Evolutionary conservation across 2,329 filamentous ascomycete genomes (phyloP).

Genomic region (Apiospora aurea): DNA sequence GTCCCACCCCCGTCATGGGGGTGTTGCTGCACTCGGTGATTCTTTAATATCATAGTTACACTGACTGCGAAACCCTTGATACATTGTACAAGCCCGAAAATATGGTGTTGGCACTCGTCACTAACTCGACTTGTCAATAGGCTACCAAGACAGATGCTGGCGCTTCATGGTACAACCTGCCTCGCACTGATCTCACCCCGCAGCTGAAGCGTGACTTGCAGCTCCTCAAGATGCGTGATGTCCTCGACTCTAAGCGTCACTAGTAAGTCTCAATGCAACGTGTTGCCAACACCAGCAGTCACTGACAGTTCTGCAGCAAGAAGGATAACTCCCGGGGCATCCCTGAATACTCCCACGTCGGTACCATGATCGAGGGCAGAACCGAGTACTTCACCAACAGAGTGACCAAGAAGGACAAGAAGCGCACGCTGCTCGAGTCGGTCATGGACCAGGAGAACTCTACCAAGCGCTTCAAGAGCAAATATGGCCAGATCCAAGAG

Average conservation of each 20-base stretch:
- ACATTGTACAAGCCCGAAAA: slow-evolving; percentile 25
- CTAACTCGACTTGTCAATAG: slow-evolving; percentile 35
- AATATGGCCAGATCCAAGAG: slow-evolving; percentile 85
- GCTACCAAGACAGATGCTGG: slow-evolving; percentile 68
- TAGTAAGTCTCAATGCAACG: slow-evolving; percentile 1
- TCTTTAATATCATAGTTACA: slow-evolving; percentile 74
- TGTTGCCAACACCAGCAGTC: slow-evolving; percentile 22
- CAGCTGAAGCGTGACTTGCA: slow-evolving; percentile 90
- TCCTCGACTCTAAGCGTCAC: slow-evolving; percentile 74
- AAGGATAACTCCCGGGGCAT: slow-evolving; percentile 74
- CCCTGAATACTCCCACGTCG: slow-evolving; percentile 87
- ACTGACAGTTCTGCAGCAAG: slow-evolving; percentile 72
- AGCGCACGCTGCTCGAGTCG: slow-evolving; percentile 86
- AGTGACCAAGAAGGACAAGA: slow-evolving; percentile 85
- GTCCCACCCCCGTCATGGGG: slow-evolving; percentile 34
- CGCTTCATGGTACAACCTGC: slow-evolving; percentile 85
- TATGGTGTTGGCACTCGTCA: not conserved
- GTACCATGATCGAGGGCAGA: slow-evolving; percentile 85
- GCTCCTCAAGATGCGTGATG: slow-evolving; percentile 85
- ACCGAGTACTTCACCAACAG: slow-evolving; percentile 86
- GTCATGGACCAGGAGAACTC: slow-evolving; percentile 72
- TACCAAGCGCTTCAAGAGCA: slow-evolving; percentile 79
- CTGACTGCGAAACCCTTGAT: slow-evolving; percentile 56
- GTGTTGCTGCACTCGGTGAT: slow-evolving; percentile 71
- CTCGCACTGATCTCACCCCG: slow-evolving; percentile 82